A percentile compares a stretch with the other conserved stretches of the same genome.
phyloP scores from a whole-genome alignment of 208 protist species.

The Leishmania mexicana region DNA sequence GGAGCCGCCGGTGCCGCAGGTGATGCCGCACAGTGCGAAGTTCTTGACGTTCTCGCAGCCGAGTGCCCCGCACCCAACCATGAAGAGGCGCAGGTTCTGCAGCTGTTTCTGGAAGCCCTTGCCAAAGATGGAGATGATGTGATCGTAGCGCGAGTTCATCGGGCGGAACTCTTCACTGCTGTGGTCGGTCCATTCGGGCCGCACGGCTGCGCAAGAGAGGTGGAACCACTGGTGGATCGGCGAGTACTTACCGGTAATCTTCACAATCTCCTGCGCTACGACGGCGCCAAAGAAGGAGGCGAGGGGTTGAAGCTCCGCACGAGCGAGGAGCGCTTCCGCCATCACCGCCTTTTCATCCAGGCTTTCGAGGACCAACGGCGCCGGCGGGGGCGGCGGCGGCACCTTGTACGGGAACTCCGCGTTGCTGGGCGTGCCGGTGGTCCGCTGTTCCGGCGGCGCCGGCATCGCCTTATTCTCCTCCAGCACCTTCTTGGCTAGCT shows the following conservation, averaged over 20 bases:
- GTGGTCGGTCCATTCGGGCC: slow-evolving; percentile 57
- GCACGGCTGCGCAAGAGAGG: slow-evolving; percentile 89
- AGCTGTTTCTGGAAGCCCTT: slow-evolving; percentile 70
- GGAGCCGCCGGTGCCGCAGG: slow-evolving; percentile 73
- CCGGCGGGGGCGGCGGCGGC: slow-evolving; percentile 62
- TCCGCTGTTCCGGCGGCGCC: slow-evolving; percentile 12
- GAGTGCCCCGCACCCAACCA: slow-evolving; percentile 98
- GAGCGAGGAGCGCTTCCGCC: slow-evolving; percentile 56
- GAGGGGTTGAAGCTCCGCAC: slow-evolving; percentile 89
- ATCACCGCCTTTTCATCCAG: slow-evolving; percentile 58
- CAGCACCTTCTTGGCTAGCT: slow-evolving; percentile 54
- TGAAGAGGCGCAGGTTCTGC: slow-evolving; percentile 83
- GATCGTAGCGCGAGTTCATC: slow-evolving; percentile 66
- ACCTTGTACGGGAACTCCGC: slow-evolving; percentile 64
- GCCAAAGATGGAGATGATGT: slow-evolving; percentile 83
- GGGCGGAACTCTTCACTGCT: slow-evolving; percentile 46
- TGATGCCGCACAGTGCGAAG: slow-evolving; percentile 98
- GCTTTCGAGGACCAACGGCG: slow-evolving; percentile 59
- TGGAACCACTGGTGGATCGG: slow-evolving; percentile 97
- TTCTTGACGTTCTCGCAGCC: slow-evolving; percentile 99
- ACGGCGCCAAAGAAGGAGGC: slow-evolving; percentile 94
- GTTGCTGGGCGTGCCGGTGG: slow-evolving; percentile 31
- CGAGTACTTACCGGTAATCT: slow-evolving; percentile 96
- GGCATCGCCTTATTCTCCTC: slow-evolving; percentile 54
- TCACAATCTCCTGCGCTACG: slow-evolving; percentile 97